These are phyloP conservation scores for Buddleja alternifolia DNA, from an alignment of 257 asterid species.

Conservation along the genomic window DNA sequence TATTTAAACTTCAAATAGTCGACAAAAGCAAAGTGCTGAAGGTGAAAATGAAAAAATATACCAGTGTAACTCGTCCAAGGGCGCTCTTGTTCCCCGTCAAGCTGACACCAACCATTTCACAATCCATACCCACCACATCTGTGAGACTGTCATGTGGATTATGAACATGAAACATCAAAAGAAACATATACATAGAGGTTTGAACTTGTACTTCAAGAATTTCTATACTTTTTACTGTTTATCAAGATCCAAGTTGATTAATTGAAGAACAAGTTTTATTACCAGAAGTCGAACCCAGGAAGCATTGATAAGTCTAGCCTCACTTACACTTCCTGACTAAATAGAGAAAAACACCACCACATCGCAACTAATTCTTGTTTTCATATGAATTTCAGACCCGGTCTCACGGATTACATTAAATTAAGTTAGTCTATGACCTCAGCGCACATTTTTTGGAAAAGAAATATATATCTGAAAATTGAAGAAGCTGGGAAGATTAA, in stretches of 20 bases:
- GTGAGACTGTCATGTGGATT: conserved; percentile 57
- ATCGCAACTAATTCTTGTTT: neutral
- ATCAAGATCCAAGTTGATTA: neutral
- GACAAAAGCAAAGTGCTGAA: conserved; percentile 21
- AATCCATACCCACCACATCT: conserved; percentile 85
- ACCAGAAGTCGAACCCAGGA: neutral
- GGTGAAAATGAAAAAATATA: conserved; percentile 37
- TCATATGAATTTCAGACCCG: neutral
- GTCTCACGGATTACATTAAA: neutral
- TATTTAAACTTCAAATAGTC: conserved; percentile 1
- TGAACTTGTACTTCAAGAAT: neutral
- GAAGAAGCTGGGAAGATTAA: too few species aligned
- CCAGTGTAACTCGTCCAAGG: conserved; percentile 94
- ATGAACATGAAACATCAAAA: conserved; percentile 16
- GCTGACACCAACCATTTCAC: conserved; percentile 98
- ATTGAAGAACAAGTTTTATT: neutral
- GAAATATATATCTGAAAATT: neutral
- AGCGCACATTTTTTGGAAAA: neutral
- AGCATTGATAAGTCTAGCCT: neutral
- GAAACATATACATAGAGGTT: neutral
- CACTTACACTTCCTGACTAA: neutral
- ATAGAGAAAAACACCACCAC: neutral
- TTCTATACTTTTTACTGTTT: neutral
- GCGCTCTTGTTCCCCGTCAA: conserved; percentile 85
- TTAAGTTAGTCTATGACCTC: too few species aligned